A percentile compares a stretch with the other conserved stretches of the same genome.
phyloP scores from a whole-genome alignment of 2,329 filamentous ascomycete species.

The Sporothrix brunneoviolacea region DNA sequence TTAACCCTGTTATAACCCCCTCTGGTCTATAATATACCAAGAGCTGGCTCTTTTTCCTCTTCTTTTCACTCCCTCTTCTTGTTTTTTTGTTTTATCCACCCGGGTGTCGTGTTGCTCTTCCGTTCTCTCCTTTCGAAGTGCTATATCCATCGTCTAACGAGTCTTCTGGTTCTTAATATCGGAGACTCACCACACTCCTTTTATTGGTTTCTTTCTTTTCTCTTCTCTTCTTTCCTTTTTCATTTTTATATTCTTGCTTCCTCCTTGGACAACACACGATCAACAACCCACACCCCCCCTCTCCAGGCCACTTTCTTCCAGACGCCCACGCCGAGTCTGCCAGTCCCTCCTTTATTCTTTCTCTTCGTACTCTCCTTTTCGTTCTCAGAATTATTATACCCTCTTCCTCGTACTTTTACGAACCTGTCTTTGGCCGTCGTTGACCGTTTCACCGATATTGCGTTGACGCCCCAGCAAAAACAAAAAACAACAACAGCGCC shows the following conservation, averaged over 20 bases:
- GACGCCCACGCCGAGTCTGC: constrained; percentile 3
- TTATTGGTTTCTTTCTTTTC: constrained; percentile 16
- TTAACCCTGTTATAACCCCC: constrained; percentile 30
- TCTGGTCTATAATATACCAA: constrained; percentile 41
- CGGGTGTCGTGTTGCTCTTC: neutral
- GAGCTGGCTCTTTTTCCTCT: constrained; percentile 45
- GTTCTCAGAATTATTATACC: constrained; percentile 6
- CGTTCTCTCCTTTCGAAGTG: constrained; percentile 19
- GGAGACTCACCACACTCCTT: constrained; percentile 39
- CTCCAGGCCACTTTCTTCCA: neutral
- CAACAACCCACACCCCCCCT: constrained; percentile 4
- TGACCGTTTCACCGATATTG: constrained; percentile 25
- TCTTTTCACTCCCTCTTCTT: constrained; percentile 27
- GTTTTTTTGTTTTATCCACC: constrained; percentile 2
- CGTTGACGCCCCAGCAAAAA: constrained; percentile 5
- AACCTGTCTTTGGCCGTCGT: constrained; percentile 33
- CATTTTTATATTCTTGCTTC: neutral
- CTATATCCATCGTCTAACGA: constrained; percentile 32
- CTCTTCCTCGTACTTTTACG: constrained; percentile 11
- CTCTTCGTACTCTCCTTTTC: constrained; percentile 8
- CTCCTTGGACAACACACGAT: constrained; percentile 1
- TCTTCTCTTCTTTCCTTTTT: neutral
- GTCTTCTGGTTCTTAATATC: constrained; percentile 31
- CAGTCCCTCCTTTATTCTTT: neutral
- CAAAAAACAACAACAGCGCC: neutral